Evolutionary conservation across 2,329 filamentous ascomycete species (phyloP).

Genomic region (Dactylella cylindrospora): DNA sequence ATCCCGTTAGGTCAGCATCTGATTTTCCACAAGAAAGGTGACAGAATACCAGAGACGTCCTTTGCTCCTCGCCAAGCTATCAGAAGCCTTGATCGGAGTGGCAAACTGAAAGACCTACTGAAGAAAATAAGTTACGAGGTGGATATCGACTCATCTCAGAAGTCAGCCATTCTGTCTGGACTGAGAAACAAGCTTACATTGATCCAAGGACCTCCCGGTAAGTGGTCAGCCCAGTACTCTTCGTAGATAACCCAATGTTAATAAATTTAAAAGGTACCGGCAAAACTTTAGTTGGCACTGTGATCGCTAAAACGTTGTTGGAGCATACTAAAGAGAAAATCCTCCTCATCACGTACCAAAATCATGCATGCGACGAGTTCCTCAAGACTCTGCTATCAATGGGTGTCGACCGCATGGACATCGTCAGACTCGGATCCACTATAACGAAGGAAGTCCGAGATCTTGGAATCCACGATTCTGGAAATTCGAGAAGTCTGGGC

Average conservation of each 20-base stretch:
- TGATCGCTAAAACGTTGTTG: conserved; percentile 62
- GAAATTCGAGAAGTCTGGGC: conserved; percentile 14
- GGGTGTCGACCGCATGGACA: conserved; percentile 57
- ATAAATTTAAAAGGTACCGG: conserved; percentile 58
- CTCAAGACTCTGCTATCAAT: conserved; percentile 65
- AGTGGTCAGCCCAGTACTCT: conserved; percentile 16
- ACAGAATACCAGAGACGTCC: conserved; percentile 22
- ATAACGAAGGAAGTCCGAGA: conserved; percentile 54
- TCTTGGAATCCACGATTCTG: conserved; percentile 47
- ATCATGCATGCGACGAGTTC: conserved; percentile 68
- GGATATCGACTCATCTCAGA: conserved; percentile 49
- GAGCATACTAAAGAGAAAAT: conserved; percentile 58
- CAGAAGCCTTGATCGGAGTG: too few relatives aligned
- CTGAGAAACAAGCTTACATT: conserved; percentile 60
- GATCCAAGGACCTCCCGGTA: conserved; percentile 69
- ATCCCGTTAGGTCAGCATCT: conserved; percentile 62
- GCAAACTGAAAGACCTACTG: conserved; percentile 27
- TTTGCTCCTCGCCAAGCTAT: conserved; percentile 16
- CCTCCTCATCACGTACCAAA: conserved; percentile 68
- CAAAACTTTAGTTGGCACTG: conserved; percentile 71
- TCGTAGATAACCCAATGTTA: background rate
- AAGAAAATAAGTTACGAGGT: conserved; percentile 36
- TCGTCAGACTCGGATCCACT: conserved; percentile 67
- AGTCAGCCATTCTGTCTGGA: conserved; percentile 59
- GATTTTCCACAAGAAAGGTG: conserved; percentile 51